These are phyloP conservation scores for Apiotrichum sp. DNA, from an alignment of 1,284 basidiomycete genomes.

Conservation along the genomic window DNA sequence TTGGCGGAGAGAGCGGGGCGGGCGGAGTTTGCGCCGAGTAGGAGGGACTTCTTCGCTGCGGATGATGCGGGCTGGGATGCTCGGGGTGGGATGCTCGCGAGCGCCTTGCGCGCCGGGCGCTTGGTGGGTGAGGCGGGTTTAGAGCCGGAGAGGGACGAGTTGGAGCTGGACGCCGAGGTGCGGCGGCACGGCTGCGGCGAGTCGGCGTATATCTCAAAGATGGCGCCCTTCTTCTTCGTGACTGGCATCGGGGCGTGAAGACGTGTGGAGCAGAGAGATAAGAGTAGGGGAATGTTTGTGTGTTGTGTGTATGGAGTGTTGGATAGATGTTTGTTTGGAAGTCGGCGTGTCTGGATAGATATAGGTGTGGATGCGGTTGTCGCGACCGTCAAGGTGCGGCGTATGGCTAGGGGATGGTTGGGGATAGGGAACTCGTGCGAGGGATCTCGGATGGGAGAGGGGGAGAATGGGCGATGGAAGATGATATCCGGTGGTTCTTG, in stretches of 20 bases:
- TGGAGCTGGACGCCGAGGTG: background rate
- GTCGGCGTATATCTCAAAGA: slow-evolving; percentile 46
- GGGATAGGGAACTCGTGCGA: no score
- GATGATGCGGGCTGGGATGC: no score
- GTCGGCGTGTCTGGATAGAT: no score
- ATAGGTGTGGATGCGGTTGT: no score
- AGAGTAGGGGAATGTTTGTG: background rate
- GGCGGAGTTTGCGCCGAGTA: no score
- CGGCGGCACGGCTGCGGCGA: slow-evolving; percentile 21
- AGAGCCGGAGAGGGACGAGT: background rate
- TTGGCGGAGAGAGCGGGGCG: no score
- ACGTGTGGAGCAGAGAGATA: background rate
- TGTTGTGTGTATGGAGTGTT: no score
- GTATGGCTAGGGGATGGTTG: background rate
- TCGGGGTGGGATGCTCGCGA: background rate
- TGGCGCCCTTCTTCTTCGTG: slow-evolving; percentile 45
- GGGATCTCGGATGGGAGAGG: background rate
- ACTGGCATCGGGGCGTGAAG: slow-evolving; percentile 34
- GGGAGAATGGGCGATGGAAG: background rate
- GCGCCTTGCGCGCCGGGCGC: background rate
- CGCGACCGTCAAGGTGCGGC: no score
- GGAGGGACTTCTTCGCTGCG: no score
- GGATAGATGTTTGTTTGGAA: no score
- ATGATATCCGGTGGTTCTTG: background rate
- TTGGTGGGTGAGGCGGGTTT: background rate